Percentiles rank a stretch among this genome's conserved stretches.
These are phyloP conservation scores for Pseudognaphalium luteoalbum DNA, from an alignment of 129 eudicot species.

Conservation along the genomic window DNA sequence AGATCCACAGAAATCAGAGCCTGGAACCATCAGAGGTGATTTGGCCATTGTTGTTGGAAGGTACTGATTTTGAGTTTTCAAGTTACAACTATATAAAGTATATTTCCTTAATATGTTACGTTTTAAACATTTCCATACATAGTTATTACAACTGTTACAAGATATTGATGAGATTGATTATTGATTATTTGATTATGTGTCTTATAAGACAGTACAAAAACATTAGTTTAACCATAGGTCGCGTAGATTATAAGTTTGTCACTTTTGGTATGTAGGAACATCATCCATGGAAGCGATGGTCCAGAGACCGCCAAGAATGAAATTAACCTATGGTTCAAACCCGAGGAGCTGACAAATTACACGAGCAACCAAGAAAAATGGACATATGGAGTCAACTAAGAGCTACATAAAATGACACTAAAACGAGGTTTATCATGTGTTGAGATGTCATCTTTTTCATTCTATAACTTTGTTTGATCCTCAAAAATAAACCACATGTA, in stretches of 20 bases:
- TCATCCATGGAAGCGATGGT: conserved; percentile 98
- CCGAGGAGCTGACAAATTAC: conserved; percentile 83
- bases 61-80: conserved; percentile 31
- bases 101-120: too few relatives aligned
- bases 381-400: conserved; percentile 73
- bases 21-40: conserved; percentile 98
- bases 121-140: background rate
- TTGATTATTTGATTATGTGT: too few relatives aligned
- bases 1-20: conserved; percentile 94
- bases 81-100: too few relatives aligned
- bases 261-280: conserved; percentile 53
- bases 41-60: conserved; percentile 95
- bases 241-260: background rate
- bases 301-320: conserved; percentile 99
- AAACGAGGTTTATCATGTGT: background rate
- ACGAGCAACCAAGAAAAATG: conserved; percentile 88
- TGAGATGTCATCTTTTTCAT: background rate
- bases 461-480: background rate
- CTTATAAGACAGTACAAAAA: background rate
- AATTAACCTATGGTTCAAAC: conserved; percentile 91
- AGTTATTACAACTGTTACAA: background rate
- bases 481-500: background rate
- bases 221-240: background rate
- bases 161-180: background rate
- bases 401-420: background rate